These are phyloP conservation scores for Brassica rapa DNA, from an alignment of 345 rosid species.

Conservation along the genomic window DNA sequence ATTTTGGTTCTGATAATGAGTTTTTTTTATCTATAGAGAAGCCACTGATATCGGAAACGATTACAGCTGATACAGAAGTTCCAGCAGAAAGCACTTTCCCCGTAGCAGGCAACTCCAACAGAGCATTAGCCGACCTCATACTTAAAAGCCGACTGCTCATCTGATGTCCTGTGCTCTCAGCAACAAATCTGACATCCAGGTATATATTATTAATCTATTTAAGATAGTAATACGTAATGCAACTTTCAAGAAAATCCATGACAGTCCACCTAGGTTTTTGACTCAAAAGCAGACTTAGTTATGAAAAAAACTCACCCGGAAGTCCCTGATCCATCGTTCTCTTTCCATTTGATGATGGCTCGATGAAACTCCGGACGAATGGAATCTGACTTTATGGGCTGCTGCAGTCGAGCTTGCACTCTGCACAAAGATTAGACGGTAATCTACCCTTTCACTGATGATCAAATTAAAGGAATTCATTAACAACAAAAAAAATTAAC, in stretches of 20 bases:
- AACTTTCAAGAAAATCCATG: conserved; percentile 8
- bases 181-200: conserved; percentile 68
- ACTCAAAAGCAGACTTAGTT: conserved; percentile 16
- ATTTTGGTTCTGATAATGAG: conserved; percentile 42
- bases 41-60: conserved; percentile 61
- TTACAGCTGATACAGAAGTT: conserved; percentile 65
- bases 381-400: conserved; percentile 67
- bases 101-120: conserved; percentile 81
- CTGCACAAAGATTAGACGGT: conserved; percentile 42
- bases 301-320: conserved; percentile 62
- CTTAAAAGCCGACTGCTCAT: conserved; percentile 88
- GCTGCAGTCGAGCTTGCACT: conserved; percentile 70
- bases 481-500: too few species aligned
- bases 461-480: neutral
- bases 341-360: conserved; percentile 70
- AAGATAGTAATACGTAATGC: conserved; percentile 7
- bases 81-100: conserved; percentile 66
- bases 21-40: conserved; percentile 29
- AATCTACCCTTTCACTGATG: neutral
- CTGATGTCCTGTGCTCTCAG: conserved; percentile 92
- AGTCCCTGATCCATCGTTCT: conserved; percentile 82
- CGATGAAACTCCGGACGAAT: conserved; percentile 72
- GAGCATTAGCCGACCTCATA: conserved; percentile 90
- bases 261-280: neutral
- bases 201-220: conserved; percentile 14